Evolutionary conservation across 306 rosid genomes (phyloP), one percentile per base, ranked within the genome.

Genomic region (Vicia sativa): DNA sequence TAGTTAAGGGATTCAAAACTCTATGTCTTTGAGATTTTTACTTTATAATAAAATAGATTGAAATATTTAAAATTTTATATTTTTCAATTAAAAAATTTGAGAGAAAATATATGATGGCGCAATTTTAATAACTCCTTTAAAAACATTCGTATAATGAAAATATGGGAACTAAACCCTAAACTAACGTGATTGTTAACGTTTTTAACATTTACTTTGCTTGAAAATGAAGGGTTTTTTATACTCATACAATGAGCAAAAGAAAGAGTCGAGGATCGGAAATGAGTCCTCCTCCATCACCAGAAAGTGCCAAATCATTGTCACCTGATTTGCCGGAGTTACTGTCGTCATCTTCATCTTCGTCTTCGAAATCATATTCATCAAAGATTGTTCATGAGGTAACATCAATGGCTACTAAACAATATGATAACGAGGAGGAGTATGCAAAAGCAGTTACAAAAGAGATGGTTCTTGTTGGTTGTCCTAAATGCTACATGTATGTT

Each of bases 381-480:
- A 59, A 59, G 50, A 1, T 0, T 2, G 16, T 0, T 8, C n/a
- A 10, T 18, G 67, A 71, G 57, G 65, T 9, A 19, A 2, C 70
- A 6, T 7, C 60, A 1, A 25, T 21, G 11, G 16, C 12, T 6
- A 14, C 13, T 1, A 42, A 31, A n/a, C 26, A 71, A 16, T 6
- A 68, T 0, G 19, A 4, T 44, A 26, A 12, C 12, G 2, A 11
- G 29, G 3, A 15, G 9, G 38, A 28, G 16, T 8, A 5, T 15
- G 1, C 11, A 74, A 53, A 59, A 11, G 66, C 42, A 29, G 13
- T 57, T 29, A 14, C 42, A 29, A 13, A 75, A 78, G 26, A 83
- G 11, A 81, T 84, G 87, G 62, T 25, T 66, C 77, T 86, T 2
- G 85, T 70, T 13, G 92, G 92, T 8, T 87, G 93, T 39, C 84